A percentile compares a stretch with the other conserved stretches of the same genome.
Evolutionary conservation across 768 basidiomycete genomes (phyloP).

Genomic region (Tulasnella calospora): DNA sequence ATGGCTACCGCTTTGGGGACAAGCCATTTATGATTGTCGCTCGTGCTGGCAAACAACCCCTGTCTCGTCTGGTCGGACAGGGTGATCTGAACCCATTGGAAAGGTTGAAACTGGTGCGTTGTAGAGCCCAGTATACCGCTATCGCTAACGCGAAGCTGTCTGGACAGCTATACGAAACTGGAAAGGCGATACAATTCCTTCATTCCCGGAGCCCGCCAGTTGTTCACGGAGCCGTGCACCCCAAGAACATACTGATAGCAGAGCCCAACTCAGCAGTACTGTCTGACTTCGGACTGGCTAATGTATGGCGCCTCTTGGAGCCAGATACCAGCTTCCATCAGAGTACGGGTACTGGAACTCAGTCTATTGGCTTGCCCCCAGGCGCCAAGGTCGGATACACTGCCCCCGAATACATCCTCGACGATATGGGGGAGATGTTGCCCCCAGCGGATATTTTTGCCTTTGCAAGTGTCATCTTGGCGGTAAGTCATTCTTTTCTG

Average conservation of each 20-base stretch:
- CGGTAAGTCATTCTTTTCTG: neutral
- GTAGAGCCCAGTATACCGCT: neutral
- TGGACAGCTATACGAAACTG: neutral
- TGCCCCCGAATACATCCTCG: neutral
- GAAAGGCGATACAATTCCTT: slow-evolving; percentile 21
- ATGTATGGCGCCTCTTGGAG: neutral
- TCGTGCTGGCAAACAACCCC: neutral
- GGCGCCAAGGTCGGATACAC: neutral
- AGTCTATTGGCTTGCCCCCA: neutral
- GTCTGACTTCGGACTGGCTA: neutral
- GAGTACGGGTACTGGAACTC: neutral
- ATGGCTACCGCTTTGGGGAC: neutral
- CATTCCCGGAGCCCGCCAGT: neutral
- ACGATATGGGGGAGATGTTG: neutral
- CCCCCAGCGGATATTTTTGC: neutral
- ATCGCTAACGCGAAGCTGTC: neutral
- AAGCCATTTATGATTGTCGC: neutral
- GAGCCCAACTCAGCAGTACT: neutral
- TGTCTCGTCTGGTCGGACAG: neutral
- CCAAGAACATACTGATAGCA: neutral
- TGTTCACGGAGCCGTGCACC: neutral
- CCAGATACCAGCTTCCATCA: neutral
- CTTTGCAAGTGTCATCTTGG: neutral
- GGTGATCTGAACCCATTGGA: neutral
- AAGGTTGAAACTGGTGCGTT: neutral